phyloP scores from a whole-genome alignment of 2,329 filamentous ascomycete species.

The Neofusicoccum ribis region DNA sequence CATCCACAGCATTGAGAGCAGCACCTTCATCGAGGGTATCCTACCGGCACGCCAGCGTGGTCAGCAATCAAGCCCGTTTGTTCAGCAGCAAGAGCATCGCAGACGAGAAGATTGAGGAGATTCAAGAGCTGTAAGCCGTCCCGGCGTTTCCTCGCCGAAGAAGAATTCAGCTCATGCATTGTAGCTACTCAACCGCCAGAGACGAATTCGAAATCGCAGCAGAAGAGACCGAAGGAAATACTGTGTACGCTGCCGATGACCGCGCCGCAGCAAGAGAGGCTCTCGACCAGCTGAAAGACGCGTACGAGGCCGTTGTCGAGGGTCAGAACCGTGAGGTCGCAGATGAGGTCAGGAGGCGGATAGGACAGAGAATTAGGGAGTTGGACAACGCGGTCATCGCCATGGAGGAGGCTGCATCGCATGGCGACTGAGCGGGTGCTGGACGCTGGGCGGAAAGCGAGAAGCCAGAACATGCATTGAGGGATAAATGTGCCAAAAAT shows the following conservation, averaged over 20 bases:
- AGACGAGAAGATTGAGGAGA: conserved; percentile 35
- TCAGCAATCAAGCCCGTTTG: not conserved
- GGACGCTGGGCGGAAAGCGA: not conserved
- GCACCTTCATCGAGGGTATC: not conserved
- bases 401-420: conserved; percentile 51
- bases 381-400: conserved; percentile 53
- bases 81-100: conserved; percentile 18
- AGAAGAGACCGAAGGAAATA: conserved; percentile 55
- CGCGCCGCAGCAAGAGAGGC: conserved; percentile 55
- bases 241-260: conserved; percentile 57
- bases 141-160: not conserved
- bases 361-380: conserved; percentile 54
- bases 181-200: conserved; percentile 35
- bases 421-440: conserved; percentile 6
- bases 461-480: not conserved
- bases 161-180: not conserved
- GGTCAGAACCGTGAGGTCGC: conserved; percentile 44
- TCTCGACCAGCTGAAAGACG: conserved; percentile 50
- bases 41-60: conserved; percentile 2
- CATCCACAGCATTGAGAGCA: not conserved
- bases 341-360: conserved; percentile 52
- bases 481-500: not conserved
- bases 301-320: conserved; percentile 46
- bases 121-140: conserved; percentile 32
- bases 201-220: conserved; percentile 53